Evolutionary conservation across 192 early-diverging fungal species (phyloP), one percentile per base, ranked within the genome.

Genomic region (Dimargaris verticillata): DNA sequence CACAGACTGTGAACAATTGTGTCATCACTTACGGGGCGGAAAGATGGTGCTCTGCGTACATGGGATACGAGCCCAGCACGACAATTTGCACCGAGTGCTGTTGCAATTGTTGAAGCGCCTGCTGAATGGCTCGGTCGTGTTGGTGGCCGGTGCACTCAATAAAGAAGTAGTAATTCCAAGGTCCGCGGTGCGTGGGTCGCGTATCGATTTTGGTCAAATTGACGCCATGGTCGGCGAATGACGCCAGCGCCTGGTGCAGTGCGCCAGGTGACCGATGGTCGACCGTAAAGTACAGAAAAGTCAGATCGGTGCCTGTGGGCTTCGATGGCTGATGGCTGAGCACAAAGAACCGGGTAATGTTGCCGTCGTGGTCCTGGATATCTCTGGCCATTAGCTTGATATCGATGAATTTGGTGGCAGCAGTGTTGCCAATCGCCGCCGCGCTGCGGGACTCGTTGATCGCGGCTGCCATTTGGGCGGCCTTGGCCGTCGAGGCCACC

Each of bases 131-230:
- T 15, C 67, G 70, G 64, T 89, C 83, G 22, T 81, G 74, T 44
- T 73, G 72, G 66, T 97, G 91, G 11, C 92, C 94, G 33, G 78
- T 75, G 58, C 88, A 82, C 67, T 97, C 92, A 41, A 94, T 79
- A 78, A 95, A 91, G 70, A 94, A 97, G 62, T 88, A 82, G 70
- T 93, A 97, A 67, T 95, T 88, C 91, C 92, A 94, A 62, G 79
- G 82, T 33, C 82, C 74, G 61, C 80, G 69, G 20, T 81, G 72
- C 45, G 85, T 85, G 3, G 94, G 94, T 38, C 90, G 80, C 51
- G 90, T 87, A 70, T 95, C 91, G 67, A 95, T 93, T 44, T 88
- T 89, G 28, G 87, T 89, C 51, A 95, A 70, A 72, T 94, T 93
- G 66, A 97, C 73, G 13, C 74, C 67, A 60, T 83, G 65, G 63